A percentile compares a stretch with the other conserved stretches of the same genome.
Conservation (phyloP, 2,329 filamentous ascomycete species). For the Fusarium pseudonygamai region DNA sequence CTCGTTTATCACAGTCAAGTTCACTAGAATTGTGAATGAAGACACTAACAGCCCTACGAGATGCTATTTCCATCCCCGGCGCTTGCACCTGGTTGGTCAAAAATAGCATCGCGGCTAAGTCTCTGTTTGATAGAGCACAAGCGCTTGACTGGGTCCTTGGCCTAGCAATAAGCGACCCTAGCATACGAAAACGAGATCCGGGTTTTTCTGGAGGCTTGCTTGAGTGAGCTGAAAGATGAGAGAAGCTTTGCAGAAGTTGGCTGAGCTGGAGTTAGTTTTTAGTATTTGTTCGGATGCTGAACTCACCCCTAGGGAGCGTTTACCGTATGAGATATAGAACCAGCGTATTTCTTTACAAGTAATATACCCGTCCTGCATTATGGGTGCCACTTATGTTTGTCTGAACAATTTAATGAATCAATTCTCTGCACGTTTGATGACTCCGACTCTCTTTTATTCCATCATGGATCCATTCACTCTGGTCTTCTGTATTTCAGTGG, state of each 20-base stretch:
- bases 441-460: background rate
- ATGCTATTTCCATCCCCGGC: background rate
- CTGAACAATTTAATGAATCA: background rate
- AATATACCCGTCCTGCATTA: fast-evolving
- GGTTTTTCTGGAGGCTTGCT: background rate
- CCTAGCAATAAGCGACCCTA: constrained; percentile 13
- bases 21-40: background rate
- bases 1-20: background rate
- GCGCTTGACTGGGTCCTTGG: constrained; percentile 2
- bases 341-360: no score
- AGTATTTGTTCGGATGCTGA: background rate
- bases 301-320: background rate
- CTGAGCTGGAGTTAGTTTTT: background rate
- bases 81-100: constrained; percentile 1
- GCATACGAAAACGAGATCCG: constrained; percentile 1
- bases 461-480: no score
- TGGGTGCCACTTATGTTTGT: fast-evolving
- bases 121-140: background rate
- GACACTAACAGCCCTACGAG: background rate
- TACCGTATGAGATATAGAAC: background rate
- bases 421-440: background rate
- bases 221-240: background rate
- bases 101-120: constrained; percentile 40
- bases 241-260: background rate
- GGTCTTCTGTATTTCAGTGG: background rate